Conservation (phyloP, 495 filamentous ascomycete species). For the Podospora anserina region DNA sequence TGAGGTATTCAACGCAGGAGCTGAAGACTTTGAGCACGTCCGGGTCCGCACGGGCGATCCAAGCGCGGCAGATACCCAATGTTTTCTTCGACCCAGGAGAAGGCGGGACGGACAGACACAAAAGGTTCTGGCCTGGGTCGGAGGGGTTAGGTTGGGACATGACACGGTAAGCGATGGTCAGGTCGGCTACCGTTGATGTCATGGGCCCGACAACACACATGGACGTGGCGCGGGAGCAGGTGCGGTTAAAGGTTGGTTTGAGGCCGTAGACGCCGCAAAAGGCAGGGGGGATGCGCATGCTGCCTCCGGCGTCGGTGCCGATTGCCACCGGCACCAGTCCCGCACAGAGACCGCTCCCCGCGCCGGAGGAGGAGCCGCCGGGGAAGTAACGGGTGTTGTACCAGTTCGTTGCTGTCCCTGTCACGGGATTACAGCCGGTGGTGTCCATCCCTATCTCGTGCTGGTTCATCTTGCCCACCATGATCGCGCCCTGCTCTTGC, state of each 20-base stretch:
- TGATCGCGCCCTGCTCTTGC: slow-evolving; percentile 73
- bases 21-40: slow-evolving; percentile 60
- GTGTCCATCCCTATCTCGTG: slow-evolving; percentile 72
- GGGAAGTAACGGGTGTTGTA: slow-evolving; percentile 77
- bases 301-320: slow-evolving; percentile 81
- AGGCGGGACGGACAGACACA: slow-evolving; percentile 45
- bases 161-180: slow-evolving; percentile 76
- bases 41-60: slow-evolving; percentile 67
- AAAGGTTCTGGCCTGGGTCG: slow-evolving; percentile 37
- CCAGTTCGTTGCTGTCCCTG: slow-evolving; percentile 81
- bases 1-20: slow-evolving; percentile 59
- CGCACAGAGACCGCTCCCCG: slow-evolving; percentile 69
- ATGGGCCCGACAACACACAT: slow-evolving; percentile 74
- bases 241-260: slow-evolving; percentile 77
- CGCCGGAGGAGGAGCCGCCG: slow-evolving; percentile 84
- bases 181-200: slow-evolving; percentile 70
- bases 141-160: slow-evolving; percentile 67
- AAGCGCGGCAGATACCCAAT: slow-evolving; percentile 72
- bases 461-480: slow-evolving; percentile 87
- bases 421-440: slow-evolving; percentile 53
- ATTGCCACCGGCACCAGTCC: slow-evolving; percentile 80
- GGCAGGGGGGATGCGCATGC: slow-evolving; percentile 73
- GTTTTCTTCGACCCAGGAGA: slow-evolving; percentile 39
- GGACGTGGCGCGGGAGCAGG: slow-evolving; percentile 54
- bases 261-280: slow-evolving; percentile 89